Evolutionary conservation across 768 basidiomycete genomes (phyloP), one percentile per base, ranked within the genome.

Genomic region (Phanerochaete carnosa): DNA sequence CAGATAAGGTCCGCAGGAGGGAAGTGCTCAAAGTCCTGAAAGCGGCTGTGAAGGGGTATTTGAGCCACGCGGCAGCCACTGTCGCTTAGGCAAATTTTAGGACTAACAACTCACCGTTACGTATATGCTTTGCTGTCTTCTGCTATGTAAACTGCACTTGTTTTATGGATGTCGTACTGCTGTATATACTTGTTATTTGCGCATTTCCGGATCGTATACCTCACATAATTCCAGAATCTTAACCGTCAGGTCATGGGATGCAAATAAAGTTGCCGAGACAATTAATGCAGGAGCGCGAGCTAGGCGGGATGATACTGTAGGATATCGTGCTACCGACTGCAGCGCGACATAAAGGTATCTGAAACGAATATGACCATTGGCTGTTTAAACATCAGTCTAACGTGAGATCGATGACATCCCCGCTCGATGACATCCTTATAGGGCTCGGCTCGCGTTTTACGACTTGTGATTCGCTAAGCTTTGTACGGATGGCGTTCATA

Each of bases 1-100:
- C 79, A 22, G 81, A 90, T 69, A 69, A 74, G 3, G 81, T 81
- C 16, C 78, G 80, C 65, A 76, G 75, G 60, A 76, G 75, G 64
- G 82, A 86, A 66, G 74, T 89, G 12, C 68, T 93, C 52, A 76
- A 62, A 52, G 72, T 80, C 45, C 66, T 92, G 70, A 89, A 83
- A 70, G 68, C 64, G 3, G 69, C 75, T n/a, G 77, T 76, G 47
- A 70, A 61, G 35, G 45, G 30, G 5, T 57, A 45, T 25, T 43
- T 47, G 16, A 22, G 22, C 29, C 51, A 52, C n/a, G 8, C 8
- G 12, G 9, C 26, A 1, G 29, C 22, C 3, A 19, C 22, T 28
- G 33, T 13, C 33, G 33, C 33, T 13, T 6, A 6, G 7, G 33
- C 33, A 7, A 7, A 35, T 7, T 35, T 13, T 13, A 13, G 33